phyloP scores from a whole-genome alignment of 148 eudicot species.

The Euryodendron excelsum region DNA sequence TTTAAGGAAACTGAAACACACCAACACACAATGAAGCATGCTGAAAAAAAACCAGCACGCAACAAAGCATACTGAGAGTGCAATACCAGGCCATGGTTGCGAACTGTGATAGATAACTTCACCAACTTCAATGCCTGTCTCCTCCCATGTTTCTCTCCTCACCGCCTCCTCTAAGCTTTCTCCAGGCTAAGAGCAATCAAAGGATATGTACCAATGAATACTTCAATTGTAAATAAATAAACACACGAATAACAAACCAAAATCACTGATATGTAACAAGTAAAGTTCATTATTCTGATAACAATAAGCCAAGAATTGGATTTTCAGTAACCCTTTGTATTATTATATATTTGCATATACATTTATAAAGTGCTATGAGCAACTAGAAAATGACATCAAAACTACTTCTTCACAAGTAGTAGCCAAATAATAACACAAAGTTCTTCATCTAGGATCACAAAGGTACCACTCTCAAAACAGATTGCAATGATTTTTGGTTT shows the following conservation, averaged over 20 bases:
- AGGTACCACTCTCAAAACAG: not conserved
- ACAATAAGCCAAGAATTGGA: not conserved
- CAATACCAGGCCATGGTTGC: conserved; percentile 95
- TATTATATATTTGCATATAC: not conserved
- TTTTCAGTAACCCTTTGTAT: not conserved
- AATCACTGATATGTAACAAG: not conserved
- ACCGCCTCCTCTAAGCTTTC: conserved; percentile 99
- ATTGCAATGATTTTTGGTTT: not conserved
- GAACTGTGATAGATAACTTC: conserved; percentile 95
- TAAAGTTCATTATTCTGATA: not conserved
- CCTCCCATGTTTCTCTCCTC: conserved; percentile 98
- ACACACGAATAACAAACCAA: not conserved
- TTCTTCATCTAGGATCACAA: not conserved
- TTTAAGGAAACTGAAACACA: not conserved
- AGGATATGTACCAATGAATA: conserved; percentile 9
- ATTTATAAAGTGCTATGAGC: not conserved
- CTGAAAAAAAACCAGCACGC: not conserved
- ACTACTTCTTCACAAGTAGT: not conserved
- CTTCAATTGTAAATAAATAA: not conserved
- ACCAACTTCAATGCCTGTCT: conserved; percentile 93
- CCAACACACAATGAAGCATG: not conserved
- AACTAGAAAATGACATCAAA: not conserved
- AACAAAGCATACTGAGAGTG: not conserved
- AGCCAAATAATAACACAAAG: not conserved
- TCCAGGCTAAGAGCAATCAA: conserved; percentile 61